Evolutionary conservation across 202 grass and related monocot genomes (phyloP), one percentile per base, ranked within the genome.

Genomic region (Hordeum pubiflorum): DNA sequence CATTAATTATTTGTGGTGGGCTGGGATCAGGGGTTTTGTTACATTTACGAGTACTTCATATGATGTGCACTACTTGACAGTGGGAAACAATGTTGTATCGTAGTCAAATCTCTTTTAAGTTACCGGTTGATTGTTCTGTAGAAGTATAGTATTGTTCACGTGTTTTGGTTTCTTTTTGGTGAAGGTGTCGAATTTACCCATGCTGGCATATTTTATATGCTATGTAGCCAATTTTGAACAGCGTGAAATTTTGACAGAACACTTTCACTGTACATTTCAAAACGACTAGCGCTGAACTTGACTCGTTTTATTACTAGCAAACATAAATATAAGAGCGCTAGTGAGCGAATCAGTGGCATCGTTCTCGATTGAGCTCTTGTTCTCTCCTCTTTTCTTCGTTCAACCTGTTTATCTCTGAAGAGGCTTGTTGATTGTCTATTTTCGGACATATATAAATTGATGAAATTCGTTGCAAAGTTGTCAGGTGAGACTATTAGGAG

Each of bases 1-100:
- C n/a, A 36, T 57, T 8, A 5, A 41, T n/a, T 54, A 23, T 63
- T 44, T 62, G 9, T 14, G 9, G 27, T 59, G 46, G 10, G 27
- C n/a, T 37, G 77, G 41, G 50, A 6, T 67, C 15, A 4, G 21
- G n/a, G 21, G 41, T 56, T 75, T 55, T 64, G 34, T 36, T 61
- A 10, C 48, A 15, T 80, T 43, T 33, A 39, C n/a, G 61, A 40
- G 9, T 59, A 59, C 44, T 89, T 54, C 36, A 76, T 34, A 58
- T 83, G 27, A 26, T 78, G 69, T 75, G 21, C 21, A 4, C 10
- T 60, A 65, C 21, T 37, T 72, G 72, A 44, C 20, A 66, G 78
- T 38, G 52, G 46, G 67, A 58, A 69, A 68, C 10, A 58, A 3
- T 66, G 81, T 9, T 82, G 43, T 69, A 78, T 83, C 50, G 50